These are phyloP conservation scores for Metarhizium anisopliae DNA, from an alignment of 2,329 filamentous ascomycete species.

Conservation along the genomic window DNA sequence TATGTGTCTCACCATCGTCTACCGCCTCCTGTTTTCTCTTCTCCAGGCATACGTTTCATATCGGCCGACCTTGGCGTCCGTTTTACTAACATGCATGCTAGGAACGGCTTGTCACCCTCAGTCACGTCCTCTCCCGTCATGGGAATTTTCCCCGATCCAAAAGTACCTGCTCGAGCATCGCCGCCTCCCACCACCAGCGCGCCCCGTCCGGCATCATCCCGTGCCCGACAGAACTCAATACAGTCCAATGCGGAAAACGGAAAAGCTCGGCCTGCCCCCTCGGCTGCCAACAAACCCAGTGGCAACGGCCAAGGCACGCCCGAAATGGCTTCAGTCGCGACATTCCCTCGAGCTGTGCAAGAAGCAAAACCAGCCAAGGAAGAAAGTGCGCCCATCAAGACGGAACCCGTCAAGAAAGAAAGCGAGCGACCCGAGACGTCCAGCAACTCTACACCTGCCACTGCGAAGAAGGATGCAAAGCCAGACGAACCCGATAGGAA, in stretches of 20 bases:
- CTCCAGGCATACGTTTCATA: no score
- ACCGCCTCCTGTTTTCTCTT: background rate
- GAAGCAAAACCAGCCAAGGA: constrained; percentile 46
- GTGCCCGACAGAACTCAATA: constrained; percentile 67
- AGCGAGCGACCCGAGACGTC: constrained; percentile 18
- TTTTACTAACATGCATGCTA: constrained; percentile 17
- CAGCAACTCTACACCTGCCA: constrained; percentile 17
- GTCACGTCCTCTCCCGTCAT: constrained; percentile 69
- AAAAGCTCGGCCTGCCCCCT: constrained; percentile 18
- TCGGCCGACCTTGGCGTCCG: background rate
- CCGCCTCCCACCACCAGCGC: constrained; percentile 45
- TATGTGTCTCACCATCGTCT: constrained; percentile 28
- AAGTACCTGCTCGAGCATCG: constrained; percentile 42
- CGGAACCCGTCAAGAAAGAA: constrained; percentile 25
- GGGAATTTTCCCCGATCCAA: constrained; percentile 55
- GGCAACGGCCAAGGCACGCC: constrained; percentile 31
- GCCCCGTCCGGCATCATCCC: constrained; percentile 57
- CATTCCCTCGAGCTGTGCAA: constrained; percentile 18
- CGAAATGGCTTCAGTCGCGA: constrained; percentile 25
- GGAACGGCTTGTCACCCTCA: constrained; percentile 53
- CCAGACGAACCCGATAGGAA: constrained; percentile 27
- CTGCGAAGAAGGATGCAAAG: constrained; percentile 35
- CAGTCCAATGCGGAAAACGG: constrained; percentile 48
- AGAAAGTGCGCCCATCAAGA: constrained; percentile 23
- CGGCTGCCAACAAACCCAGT: constrained; percentile 44